Percentiles rank a stretch among this genome's conserved stretches.
Evolutionary conservation across 2,329 filamentous ascomycete species (phyloP).

Genomic region (Penicillium decumbens): DNA sequence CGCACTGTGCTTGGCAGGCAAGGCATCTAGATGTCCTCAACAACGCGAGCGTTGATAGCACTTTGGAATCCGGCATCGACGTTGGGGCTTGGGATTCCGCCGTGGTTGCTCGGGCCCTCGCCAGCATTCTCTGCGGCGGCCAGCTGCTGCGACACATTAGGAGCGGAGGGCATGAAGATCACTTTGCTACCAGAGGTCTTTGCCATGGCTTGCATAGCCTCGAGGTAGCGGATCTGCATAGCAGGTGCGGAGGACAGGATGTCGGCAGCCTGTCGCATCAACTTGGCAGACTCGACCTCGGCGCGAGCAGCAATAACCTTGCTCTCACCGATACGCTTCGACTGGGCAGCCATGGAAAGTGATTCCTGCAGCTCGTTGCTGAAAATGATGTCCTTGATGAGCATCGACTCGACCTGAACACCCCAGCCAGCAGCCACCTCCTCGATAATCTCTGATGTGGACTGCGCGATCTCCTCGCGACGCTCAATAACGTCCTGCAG

Average conservation of each 20-base stretch:
- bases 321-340: constrained; percentile 95
- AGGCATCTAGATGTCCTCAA: constrained; percentile 72
- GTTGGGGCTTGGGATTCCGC: constrained; percentile 34
- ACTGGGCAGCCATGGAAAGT: constrained; percentile 95
- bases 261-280: constrained; percentile 81
- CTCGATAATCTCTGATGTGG: constrained; percentile 95
- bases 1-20: constrained; percentile 17
- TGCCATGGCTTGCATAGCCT: constrained; percentile 98
- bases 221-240: constrained; percentile 97
- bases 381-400: constrained; percentile 99
- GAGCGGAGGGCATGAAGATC: constrained; percentile 69
- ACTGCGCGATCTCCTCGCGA: constrained; percentile 91
- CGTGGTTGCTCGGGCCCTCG: constrained; percentile 53
- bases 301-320: constrained; percentile 97
- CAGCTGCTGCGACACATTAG: constrained; percentile 53
- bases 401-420: constrained; percentile 94
- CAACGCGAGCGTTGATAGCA: constrained; percentile 73
- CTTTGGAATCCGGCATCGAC: constrained; percentile 64
- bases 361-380: constrained; percentile 91
- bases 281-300: constrained; percentile 91
- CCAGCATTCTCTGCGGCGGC: constrained; percentile 49
- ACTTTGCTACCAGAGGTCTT: constrained; percentile 86
- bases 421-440: constrained; percentile 93
- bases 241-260: constrained; percentile 86
- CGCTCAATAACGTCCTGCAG: constrained; percentile 98